Base-by-base conservation (phyloP, 805 yeast species). In the Maudiozyma barnettii region DNA sequence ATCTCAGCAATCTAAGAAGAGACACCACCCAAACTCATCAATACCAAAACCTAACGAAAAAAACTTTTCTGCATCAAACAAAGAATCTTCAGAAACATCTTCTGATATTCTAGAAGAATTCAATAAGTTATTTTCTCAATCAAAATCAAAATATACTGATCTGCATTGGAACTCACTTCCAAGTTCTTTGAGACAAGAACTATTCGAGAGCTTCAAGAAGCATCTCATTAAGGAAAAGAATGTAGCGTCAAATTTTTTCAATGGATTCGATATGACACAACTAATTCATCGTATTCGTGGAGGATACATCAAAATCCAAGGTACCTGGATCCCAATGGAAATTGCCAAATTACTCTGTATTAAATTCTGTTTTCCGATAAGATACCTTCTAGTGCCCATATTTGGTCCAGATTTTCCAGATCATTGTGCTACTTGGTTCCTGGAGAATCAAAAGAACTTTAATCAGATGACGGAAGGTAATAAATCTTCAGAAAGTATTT, bases 231-330 rank as follows among this genome's bases (percentile, higher is more conserved):
- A 39, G 3, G 49, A 49, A 19, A 43, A 53, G 18, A 49, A 49
- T 6, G 31, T 53, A 1, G 31, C 54, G 3, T 45, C 49, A 18
- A 44, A 50, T 2, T 52, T 54, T 12, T 23, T 54, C 14, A 44
- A 46, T 21, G 43, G 53, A 12, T 43, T 57, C 16, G 51, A 54
- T 12, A 51, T 55, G 31, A 47, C 55, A 9, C 53, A 54, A 23
- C 54, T 63, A n/a, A 57, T 68, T 36, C 78, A 78, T 54, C 74
- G 95, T 39, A 85, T 89, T n/a, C 70, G 96, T 46, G 97, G 97
- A 42, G 97, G 97, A 1, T 87, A 80, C 58, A 73, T 89, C 53
- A 88, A 87, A 69, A 87, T 90, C 53, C 97, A 89, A 67, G 97
- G 97, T 2, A 87, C 96, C 4, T 90, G 96, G 96, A 67, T 89